phyloP scores from a whole-genome alignment of 106 monocot species.

The Chionographis japonica region DNA sequence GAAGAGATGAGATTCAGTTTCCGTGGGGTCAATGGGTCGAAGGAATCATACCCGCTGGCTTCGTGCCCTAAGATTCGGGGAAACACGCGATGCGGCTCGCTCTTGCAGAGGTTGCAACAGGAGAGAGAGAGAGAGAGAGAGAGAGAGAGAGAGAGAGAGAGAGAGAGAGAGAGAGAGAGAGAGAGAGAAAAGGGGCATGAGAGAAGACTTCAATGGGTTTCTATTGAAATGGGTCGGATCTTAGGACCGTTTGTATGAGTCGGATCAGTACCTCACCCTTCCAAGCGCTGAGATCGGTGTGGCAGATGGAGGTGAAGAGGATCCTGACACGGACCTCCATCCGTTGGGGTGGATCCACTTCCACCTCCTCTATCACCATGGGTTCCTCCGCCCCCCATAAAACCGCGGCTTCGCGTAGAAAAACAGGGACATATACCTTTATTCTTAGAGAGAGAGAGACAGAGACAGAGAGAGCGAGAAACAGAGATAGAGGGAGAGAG shows the following conservation, averaged over 20 bases:
- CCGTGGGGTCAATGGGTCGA: background rate
- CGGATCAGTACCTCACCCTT: constrained; percentile 36
- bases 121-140: background rate
- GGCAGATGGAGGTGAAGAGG: constrained; percentile 74
- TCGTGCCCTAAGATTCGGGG: constrained; percentile 81
- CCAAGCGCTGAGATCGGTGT: constrained; percentile 71
- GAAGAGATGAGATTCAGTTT: no score
- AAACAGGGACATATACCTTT: background rate
- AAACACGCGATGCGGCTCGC: constrained; percentile 39
- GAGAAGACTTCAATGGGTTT: no score
- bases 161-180: background rate
- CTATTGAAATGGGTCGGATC: no score
- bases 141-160: background rate
- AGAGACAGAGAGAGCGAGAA: background rate
- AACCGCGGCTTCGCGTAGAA: constrained; percentile 38
- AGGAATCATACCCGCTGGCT: constrained; percentile 49
- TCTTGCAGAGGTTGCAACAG: constrained; percentile 10
- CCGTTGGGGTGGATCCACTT: constrained; percentile 52
- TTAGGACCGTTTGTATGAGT: no score
- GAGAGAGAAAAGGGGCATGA: background rate
- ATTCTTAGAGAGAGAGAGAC: background rate
- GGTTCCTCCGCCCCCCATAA: constrained; percentile 54
- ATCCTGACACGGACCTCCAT: constrained; percentile 69
- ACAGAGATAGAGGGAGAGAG: background rate
- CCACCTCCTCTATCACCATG: constrained; percentile 52